Conservation (phyloP, 305 asterid species). For the Fraxinus greggii region DNA sequence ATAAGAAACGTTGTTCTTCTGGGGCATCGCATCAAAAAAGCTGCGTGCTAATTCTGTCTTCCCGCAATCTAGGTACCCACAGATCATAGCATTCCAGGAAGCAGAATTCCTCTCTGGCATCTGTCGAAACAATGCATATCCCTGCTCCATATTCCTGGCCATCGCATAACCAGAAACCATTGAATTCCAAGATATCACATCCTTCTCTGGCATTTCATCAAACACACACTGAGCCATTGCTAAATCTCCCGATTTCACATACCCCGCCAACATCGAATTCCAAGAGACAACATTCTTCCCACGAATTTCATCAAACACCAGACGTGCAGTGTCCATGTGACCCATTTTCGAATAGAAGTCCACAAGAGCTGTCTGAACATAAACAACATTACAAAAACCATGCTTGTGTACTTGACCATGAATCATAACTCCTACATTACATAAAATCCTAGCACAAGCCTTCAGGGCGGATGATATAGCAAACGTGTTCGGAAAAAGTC, state of each 20-base stretch:
- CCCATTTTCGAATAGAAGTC: slow-evolving; percentile 72
- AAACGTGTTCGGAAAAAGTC: slow-evolving; percentile 59
- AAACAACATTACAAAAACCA: slow-evolving; percentile 53
- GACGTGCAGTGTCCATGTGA: slow-evolving; percentile 58
- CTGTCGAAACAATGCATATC: slow-evolving; percentile 51
- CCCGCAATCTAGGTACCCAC: slow-evolving; percentile 63
- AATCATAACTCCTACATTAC: slow-evolving; percentile 37
- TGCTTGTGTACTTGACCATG: slow-evolving; percentile 66
- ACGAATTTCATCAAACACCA: slow-evolving; percentile 58
- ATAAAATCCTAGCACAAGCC: slow-evolving; percentile 56
- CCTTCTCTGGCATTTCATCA: slow-evolving; percentile 65
- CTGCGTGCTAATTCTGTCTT: slow-evolving; percentile 56
- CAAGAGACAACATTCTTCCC: slow-evolving; percentile 68
- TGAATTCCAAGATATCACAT: slow-evolving; percentile 75
- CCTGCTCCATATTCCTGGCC: slow-evolving; percentile 62
- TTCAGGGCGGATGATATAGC: slow-evolving; percentile 66
- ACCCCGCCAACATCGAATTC: slow-evolving; percentile 71
- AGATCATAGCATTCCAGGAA: slow-evolving; percentile 82
- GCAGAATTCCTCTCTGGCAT: slow-evolving; percentile 73
- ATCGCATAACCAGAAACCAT: slow-evolving; percentile 63
- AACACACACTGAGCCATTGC: slow-evolving; percentile 58
- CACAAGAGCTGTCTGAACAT: slow-evolving; percentile 77
- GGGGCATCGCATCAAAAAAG: slow-evolving; percentile 65
- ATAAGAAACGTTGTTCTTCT: slow-evolving; percentile 53
- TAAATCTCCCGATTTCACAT: slow-evolving; percentile 52